Evolutionary conservation across 495 filamentous ascomycete species (phyloP).

Genomic region (Xylaria bambusicola): DNA sequence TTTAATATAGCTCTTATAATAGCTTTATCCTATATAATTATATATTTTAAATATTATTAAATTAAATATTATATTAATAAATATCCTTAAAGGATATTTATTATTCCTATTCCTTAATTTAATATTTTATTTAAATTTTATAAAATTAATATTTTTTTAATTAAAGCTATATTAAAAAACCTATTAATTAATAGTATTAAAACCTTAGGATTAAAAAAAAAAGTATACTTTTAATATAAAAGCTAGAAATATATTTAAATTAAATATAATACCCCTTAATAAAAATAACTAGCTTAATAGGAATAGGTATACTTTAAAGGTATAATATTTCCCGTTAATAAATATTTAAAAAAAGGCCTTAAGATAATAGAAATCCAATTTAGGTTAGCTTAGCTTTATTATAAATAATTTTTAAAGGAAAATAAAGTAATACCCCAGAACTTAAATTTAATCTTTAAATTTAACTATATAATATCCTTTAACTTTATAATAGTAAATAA

Average conservation of each 20-base stretch:
- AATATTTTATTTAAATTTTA: no score
- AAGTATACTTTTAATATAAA: not conserved
- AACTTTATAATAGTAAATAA: no score
- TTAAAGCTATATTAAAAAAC: not conserved
- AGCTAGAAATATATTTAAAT: not conserved
- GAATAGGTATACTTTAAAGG: not conserved
- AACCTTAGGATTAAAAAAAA: not conserved
- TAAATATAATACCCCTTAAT: not conserved
- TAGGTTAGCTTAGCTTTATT: not conserved
- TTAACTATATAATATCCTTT: no score
- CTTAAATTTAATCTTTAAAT: no score
- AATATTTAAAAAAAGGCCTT: not conserved
- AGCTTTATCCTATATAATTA: no score
- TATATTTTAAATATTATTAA: no score
- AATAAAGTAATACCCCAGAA: not conserved
- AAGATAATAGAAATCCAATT: not conserved
- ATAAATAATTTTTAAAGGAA: not conserved
- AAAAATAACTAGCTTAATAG: not conserved
- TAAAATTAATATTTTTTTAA: not conserved
- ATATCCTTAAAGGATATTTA: no score
- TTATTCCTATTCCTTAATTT: no score
- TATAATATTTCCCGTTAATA: not conserved
- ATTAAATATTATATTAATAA: no score
- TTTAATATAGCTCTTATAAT: no score
- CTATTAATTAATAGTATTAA: not conserved